Percentiles rank a stretch among this genome's conserved stretches.
These are phyloP conservation scores for Coemansia pectinata DNA, from an alignment of 192 early-diverging fungal genomes.

Conservation along the genomic window DNA sequence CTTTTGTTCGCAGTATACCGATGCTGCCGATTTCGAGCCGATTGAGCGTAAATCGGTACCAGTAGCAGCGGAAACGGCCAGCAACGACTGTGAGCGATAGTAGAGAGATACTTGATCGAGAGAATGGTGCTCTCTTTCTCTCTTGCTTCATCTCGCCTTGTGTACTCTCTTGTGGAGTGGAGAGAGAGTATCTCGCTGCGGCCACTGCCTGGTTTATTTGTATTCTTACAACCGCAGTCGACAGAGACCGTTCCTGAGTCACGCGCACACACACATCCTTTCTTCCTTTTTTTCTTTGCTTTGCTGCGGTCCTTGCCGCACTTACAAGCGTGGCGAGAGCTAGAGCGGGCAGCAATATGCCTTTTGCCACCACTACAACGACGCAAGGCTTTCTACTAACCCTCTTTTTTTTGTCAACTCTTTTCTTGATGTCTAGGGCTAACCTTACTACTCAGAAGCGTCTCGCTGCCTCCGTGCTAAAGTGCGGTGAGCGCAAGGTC, in stretches of 20 bases:
- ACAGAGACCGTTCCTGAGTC: conserved; percentile 1
- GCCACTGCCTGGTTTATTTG: neutral
- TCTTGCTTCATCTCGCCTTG: neutral
- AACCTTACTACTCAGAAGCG: conserved; percentile 90
- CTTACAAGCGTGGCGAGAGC: neutral
- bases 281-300: neutral
- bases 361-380: neutral
- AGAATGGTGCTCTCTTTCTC: neutral
- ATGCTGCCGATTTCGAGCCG: neutral
- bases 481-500: conserved; percentile 97
- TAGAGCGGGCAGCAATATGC: neutral
- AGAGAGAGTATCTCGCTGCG: neutral
- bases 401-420: neutral
- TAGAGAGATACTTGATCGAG: neutral
- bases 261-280: neutral
- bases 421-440: conserved; percentile 52
- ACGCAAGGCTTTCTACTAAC: neutral
- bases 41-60: neutral
- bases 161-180: neutral
- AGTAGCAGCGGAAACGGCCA: neutral
- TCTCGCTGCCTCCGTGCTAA: conserved; percentile 94
- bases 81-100: neutral
- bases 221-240: neutral
- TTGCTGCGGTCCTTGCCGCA: neutral
- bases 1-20: neutral